phyloP scores from a whole-genome alignment of 2,329 filamentous ascomycete species.

The Aureobasidium sp. region DNA sequence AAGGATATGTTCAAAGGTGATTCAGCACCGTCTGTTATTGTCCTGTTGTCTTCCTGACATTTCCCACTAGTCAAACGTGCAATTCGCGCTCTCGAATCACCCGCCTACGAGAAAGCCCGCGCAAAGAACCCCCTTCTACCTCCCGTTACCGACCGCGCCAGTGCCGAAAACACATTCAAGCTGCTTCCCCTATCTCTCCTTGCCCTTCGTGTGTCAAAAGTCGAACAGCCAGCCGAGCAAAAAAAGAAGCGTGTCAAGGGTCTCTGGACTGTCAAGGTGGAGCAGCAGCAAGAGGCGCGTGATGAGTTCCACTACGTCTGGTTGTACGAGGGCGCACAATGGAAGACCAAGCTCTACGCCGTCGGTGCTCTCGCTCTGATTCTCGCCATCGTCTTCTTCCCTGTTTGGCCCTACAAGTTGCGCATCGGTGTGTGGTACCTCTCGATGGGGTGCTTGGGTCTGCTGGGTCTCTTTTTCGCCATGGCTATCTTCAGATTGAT shows the following conservation, averaged over 20 bases:
- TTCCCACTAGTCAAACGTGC: slow-evolving; percentile 80
- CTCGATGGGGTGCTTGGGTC: slow-evolving; percentile 83
- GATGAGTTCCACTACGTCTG: slow-evolving; percentile 94
- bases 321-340: slow-evolving; percentile 89
- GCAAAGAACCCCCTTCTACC: slow-evolving; percentile 87
- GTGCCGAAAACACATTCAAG: slow-evolving; percentile 91
- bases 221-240: slow-evolving; percentile 65
- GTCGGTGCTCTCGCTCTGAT: slow-evolving; percentile 73
- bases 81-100: slow-evolving; percentile 79
- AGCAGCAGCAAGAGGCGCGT: slow-evolving; percentile 84
- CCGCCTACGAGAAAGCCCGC: slow-evolving; percentile 80
- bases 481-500: slow-evolving; percentile 98
- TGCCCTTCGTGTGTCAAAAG: slow-evolving; percentile 79
- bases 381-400: slow-evolving; percentile 87
- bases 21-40: background rate
- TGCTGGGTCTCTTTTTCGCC: slow-evolving; percentile 88
- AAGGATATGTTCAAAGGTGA: slow-evolving; percentile 97
- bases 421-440: slow-evolving; percentile 95
- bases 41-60: background rate
- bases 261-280: slow-evolving; percentile 90
- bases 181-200: slow-evolving; percentile 90
- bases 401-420: slow-evolving; percentile 87
- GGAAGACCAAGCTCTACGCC: slow-evolving; percentile 90
- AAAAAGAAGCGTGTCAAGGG: slow-evolving; percentile 90
- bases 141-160: slow-evolving; percentile 76